Conservation (phyloP, 169 alveolate species). For the Eimeria tenella region DNA sequence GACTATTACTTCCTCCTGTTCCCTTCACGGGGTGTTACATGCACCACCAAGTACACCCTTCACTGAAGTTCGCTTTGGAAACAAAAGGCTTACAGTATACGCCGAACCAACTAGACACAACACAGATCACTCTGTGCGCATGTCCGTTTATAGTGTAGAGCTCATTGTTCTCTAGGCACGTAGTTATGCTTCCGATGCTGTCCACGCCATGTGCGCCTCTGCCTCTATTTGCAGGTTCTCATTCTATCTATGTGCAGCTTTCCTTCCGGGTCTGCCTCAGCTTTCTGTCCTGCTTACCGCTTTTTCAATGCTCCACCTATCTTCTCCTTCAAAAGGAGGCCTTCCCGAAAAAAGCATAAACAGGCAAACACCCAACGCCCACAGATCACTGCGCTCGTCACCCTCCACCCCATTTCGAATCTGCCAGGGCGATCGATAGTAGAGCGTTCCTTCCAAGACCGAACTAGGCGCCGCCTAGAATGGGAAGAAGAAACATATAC, state of each 20-base stretch:
- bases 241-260: neutral
- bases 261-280: too few relatives aligned
- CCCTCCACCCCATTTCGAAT: slow-evolving; percentile 66
- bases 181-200: too few relatives aligned
- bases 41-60: neutral
- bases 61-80: neutral
- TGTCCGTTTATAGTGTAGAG: too few relatives aligned
- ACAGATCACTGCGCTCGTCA: slow-evolving; percentile 76
- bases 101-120: too few relatives aligned
- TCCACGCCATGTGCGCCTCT: too few relatives aligned
- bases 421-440: slow-evolving; percentile 79
- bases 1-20: neutral
- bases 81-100: too few relatives aligned
- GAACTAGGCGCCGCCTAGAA: neutral
- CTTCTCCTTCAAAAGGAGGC: slow-evolving; percentile 92
- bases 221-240: neutral
- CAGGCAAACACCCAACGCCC: slow-evolving; percentile 84
- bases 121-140: too few relatives aligned
- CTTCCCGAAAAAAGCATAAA: slow-evolving; percentile 86
- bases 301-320: slow-evolving; percentile 85
- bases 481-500: neutral
- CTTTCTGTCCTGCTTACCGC: neutral
- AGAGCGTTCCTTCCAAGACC: slow-evolving; percentile 71
- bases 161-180: too few relatives aligned
- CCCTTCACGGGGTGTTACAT: neutral